Percentiles rank a stretch among this genome's conserved stretches.
These are phyloP conservation scores for Candida ficus DNA, from an alignment of 805 yeast genomes.

Conservation along the genomic window DNA sequence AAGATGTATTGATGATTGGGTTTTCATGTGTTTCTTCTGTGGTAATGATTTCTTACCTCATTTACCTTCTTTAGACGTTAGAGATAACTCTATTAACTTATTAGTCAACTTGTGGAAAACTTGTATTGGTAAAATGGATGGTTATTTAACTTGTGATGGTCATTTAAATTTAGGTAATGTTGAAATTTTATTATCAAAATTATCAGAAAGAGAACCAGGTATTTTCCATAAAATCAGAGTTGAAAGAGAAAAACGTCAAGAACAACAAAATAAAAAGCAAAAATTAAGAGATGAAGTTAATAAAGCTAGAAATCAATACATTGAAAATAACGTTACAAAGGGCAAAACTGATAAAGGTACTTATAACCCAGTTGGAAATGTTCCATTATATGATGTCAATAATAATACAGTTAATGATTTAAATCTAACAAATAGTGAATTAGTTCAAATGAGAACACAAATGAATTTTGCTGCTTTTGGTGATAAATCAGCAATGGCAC, in stretches of 20 bases:
- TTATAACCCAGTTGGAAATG: constrained; percentile 55
- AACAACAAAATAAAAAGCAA: constrained; percentile 55
- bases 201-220: constrained; percentile 71
- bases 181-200: constrained; percentile 56
- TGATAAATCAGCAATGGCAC: constrained; percentile 28
- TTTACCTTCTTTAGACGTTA: constrained; percentile 87
- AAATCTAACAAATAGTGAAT: constrained; percentile 62
- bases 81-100: constrained; percentile 88
- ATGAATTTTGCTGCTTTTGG: constrained; percentile 69
- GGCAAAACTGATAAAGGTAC: constrained; percentile 73
- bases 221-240: constrained; percentile 69
- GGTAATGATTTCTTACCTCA: constrained; percentile 99
- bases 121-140: constrained; percentile 56
- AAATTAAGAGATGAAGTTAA: constrained; percentile 41
- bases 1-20: constrained; percentile 98
- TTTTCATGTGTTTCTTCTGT: constrained; percentile 95
- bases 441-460: constrained; percentile 57
- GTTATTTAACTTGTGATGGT: constrained; percentile 90
- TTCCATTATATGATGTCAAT: constrained; percentile 72
- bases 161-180: constrained; percentile 69
- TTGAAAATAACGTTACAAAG: constrained; percentile 49
- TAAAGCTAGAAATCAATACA: constrained; percentile 37
- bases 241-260: constrained; percentile 64
- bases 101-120: constrained; percentile 82
- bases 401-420: constrained; percentile 70